Percentiles rank a stretch among this genome's conserved stretches.
Conservation (phyloP, 805 yeast species). For the Suhomyces canberraensis region DNA sequence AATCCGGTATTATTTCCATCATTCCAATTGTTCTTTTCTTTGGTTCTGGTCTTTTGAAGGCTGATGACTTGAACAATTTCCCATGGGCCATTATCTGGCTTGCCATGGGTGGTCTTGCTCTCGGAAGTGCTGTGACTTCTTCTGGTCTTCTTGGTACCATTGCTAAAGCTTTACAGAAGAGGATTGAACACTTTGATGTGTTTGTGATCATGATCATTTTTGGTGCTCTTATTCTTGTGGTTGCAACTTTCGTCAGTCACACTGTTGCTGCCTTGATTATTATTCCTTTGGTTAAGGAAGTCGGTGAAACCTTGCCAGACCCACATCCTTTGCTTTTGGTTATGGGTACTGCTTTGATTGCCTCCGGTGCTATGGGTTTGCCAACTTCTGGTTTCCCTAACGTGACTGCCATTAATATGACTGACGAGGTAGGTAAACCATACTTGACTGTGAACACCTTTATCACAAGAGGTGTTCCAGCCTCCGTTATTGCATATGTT, state of each 20-base stretch:
- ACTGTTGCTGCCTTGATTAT: slow-evolving; percentile 95
- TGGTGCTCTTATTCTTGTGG: slow-evolving; percentile 73
- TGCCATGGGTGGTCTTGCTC: slow-evolving; percentile 56
- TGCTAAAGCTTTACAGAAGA: slow-evolving; percentile 42
- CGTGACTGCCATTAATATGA: slow-evolving; percentile 93
- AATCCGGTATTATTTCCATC: slow-evolving; percentile 46
- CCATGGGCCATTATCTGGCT: slow-evolving; percentile 55
- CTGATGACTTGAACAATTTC: slow-evolving; percentile 48
- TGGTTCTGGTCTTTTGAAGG: slow-evolving; percentile 47
- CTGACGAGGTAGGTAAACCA: slow-evolving; percentile 88
- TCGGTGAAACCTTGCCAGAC: slow-evolving; percentile 69
- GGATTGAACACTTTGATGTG: slow-evolving; percentile 41
- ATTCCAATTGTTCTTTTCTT: slow-evolving; percentile 48
- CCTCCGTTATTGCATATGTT: slow-evolving; percentile 70
- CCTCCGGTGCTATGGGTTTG: slow-evolving; percentile 95
- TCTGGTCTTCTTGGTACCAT: slow-evolving; percentile 47
- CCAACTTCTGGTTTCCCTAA: slow-evolving; percentile 98
- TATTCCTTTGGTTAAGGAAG: slow-evolving; percentile 84
- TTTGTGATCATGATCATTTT: slow-evolving; percentile 46
- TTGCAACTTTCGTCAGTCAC: slow-evolving; percentile 95
- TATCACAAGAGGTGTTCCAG: slow-evolving; percentile 87
- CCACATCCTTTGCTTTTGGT: slow-evolving; percentile 87
- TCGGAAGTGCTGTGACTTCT: slow-evolving; percentile 49
- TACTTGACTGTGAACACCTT: slow-evolving; percentile 84
- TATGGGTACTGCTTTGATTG: slow-evolving; percentile 59